Evolutionary conservation across 495 filamentous ascomycete species (phyloP), one percentile per base, ranked within the genome.

Genomic region (Filosporella fistucella): DNA sequence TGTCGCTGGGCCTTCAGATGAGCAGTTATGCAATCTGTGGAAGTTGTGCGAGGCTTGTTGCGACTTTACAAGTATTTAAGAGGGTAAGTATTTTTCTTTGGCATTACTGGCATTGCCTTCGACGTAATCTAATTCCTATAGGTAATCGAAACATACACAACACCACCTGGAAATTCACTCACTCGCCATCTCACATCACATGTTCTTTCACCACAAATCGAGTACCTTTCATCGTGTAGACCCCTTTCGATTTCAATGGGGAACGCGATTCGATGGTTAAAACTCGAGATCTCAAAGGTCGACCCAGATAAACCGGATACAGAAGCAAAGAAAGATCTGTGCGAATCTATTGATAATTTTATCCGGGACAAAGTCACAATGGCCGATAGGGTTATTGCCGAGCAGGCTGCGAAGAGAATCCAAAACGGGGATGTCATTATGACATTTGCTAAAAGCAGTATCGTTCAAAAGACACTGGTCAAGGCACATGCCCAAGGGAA

Each of bases 221-320:
- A 89, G 50, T 95, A 91, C 60, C 81, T 98, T 23, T 86, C 85
- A 34, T 89, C 89, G 47, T 96, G 89, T 60, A 84, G 93, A 5
- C 89, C 93, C 10, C 85, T 97, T 65, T 91, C 86, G 41, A 88
- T 93, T 63, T 86, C 85, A 33, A 91, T 95, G 81, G 91, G 94
- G 46, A 97, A 96, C 65, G 89, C 89, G 16, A 96, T 98, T 63
- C 80, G 94, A 29, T 89, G 89, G 68, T 75, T 98, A 16, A 98
- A 98, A 68, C 74, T 93, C 23, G 77, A 84, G 59, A 90, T 98
- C 64, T 80, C 85, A 43, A 84, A 82, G 38, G 80, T 96, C 49
- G 89, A 95, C 60, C 88, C 90, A 10, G 81, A 86, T 49, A 77
- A 80, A 6, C 79, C 87, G 12, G 90, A 98, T 54, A 63, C 76